Base-by-base conservation (phyloP, 1,284 basidiomycete genomes). In the Fomitopsis schrenkii region DNA sequence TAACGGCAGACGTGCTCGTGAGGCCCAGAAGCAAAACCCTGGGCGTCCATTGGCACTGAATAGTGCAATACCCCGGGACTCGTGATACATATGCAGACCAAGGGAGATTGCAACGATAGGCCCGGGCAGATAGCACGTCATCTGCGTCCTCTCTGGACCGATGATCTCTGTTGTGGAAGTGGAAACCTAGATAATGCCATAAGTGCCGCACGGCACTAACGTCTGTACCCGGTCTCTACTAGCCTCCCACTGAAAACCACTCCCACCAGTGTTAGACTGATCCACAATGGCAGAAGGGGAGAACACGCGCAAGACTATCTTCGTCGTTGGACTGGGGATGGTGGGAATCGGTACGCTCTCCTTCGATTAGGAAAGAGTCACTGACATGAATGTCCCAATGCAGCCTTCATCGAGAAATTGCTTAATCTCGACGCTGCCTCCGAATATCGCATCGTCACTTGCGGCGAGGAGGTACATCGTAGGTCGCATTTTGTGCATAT, bases 361-460 rank as follows among this genome's bases (percentile, higher is more conserved):
- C 9, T 4, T 8, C 5, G 1, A 4, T 9, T 41, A 10, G 38
- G 38, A 40, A 40, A 59, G 65, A 35, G 64, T 41, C 26, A 22
- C 10, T 17, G 9, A 9, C 4, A 9, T n/a, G 3, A 44, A 40
- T 35, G 19, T 17, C 15, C 12, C 4, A 6, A 19, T 5, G 19
- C 53, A 83, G 87, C 85, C 0, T 87, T 88, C 74, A 87, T 88
- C 65, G 88, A 85, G 73, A 91, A 87, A 71, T 76, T 88, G 63
- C 77, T 85, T 57, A 81, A 80, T 59, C 75, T 86, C 17, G 85
- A 87, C 68, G 76, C 77, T 22, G 68, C 66, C 2, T 75, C 75
- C 10, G 74, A 76, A 17, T 88, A 86, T 70, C 77, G 79, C 54
- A 75, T 88, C 58, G 77, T 88, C 14, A 89, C 87, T 3, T 85